Evolutionary conservation across 2,329 filamentous ascomycete species (phyloP), one percentile per base, ranked within the genome.

Genomic region (Monilinia fructigena): DNA sequence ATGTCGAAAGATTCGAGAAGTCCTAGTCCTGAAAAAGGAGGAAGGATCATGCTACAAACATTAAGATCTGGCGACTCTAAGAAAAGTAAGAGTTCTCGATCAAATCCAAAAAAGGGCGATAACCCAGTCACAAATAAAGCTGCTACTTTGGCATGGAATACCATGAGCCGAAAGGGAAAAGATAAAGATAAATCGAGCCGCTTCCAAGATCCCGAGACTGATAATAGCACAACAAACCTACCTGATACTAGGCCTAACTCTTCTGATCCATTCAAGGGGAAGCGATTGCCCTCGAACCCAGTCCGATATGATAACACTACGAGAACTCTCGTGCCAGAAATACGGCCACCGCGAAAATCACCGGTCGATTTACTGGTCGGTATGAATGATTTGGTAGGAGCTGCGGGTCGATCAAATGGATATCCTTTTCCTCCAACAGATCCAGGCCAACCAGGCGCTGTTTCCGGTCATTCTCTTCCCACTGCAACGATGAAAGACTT

Each of bases 21-120:
- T n/a, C 78, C 81, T 20, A 87, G 85, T 67, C 85, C 85, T 3
- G 86, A 87, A 58, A 87, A 83, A 71, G 69, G 68, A 40, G 47
- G 23, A 55, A 83, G 86, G 67, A 85, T 81, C 0, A 85, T 89
- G 83, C 80, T 85, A 64, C 87, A 85, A 14, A 89, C 86, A 0
- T 73, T 89, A 12, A 82, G 86, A 56, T 80, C 83, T 10, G 79
- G 78, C 7, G 83, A 80, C 69, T 80, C 86, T 14, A 82, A 79
- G 71, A 82, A 79, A 67, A 66, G 70, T 31, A 80, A 80, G 60
- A 75, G 79, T 3, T 68, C 80, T 42, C 75, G 69, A 53, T 52
- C 66, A 20, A 67, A 48, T 10, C 59, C 47, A 56, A 69, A 65
- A 76, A 77, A 23, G 58, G 26, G 31, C 2, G 85, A 86, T 65